Conservation (phyloP, 148 eudicot species). For the Euryodendron excelsum region DNA sequence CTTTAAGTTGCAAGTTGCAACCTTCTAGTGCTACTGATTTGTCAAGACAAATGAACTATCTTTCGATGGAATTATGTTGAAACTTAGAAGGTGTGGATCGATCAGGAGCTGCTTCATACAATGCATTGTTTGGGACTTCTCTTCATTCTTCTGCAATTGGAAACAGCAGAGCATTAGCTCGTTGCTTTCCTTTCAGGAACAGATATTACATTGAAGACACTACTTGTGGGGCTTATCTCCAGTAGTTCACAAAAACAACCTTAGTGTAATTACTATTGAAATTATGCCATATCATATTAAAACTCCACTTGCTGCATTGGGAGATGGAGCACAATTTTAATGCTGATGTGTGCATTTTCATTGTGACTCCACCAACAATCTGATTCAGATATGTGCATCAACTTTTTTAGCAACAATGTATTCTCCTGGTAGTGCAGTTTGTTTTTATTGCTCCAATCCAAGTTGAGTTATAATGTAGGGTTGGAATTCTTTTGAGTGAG, state of each 20-base stretch:
- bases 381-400: background rate
- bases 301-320: background rate
- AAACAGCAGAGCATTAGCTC: constrained; percentile 21
- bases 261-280: background rate
- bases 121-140: background rate
- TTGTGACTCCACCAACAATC: background rate
- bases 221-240: background rate
- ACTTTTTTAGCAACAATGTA: background rate
- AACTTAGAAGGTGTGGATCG: background rate
- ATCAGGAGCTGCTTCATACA: constrained; percentile 8
- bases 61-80: constrained; percentile 18
- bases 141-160: constrained; percentile 25
- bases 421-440: background rate
- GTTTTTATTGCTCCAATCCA: too few relatives aligned
- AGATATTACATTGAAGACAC: background rate
- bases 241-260: constrained; percentile 2
- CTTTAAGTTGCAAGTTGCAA: constrained; percentile 4
- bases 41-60: constrained; percentile 27
- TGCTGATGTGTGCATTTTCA: background rate
- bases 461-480: too few relatives aligned
- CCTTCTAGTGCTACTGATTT: constrained; percentile 12
- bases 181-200: background rate
- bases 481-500: too few relatives aligned
- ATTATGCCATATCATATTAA: background rate
- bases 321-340: background rate